Evolutionary conservation across 768 basidiomycete genomes (phyloP), one percentile per base, ranked within the genome.

Genomic region (Kwoniella sp.): DNA sequence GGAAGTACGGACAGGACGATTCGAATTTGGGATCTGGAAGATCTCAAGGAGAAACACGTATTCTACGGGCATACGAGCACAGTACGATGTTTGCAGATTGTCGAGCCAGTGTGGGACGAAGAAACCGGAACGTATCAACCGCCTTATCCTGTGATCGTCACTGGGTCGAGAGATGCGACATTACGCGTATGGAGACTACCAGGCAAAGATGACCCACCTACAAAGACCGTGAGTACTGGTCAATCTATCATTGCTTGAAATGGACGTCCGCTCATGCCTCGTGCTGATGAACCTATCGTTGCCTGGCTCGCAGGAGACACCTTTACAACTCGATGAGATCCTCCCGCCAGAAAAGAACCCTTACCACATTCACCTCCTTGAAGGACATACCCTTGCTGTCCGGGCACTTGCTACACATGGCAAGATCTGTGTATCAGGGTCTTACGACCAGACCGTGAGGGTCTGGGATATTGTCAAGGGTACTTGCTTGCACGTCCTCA

Each of bases 51-150:
- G 77, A 92, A 90, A 2, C 95, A 97, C 80, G 87, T 92, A 19
- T 98, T 98, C 79, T 88, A 91, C 36, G 95, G 95, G 0, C 95
- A 99, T 80, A 96, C 92, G 26, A 92, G 90, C 74, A 99, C 95
- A 0, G 94, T 99, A 25, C 86, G 95, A 50, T 97, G 95, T 81
- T 83, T 99, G 8, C 90, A 94, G 44, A 95, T 99, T 67, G 90
- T 98, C 58, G 92, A 94, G 76, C 95, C 95, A 0, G 92, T 93
- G 73, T 85, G 86, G 84, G 84, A 94, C 7, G 88, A 90, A 65
- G 85, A 88, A 15, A 87, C 89, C 76, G 88, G 89, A 59, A 80
- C 83, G 15, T 81, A 71, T 64, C 85, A 86, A 83, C 88, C 88
- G 33, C 87, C 88, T 58, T 86, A 85, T 67, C 85, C 88, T 27